A percentile compares a stretch with the other conserved stretches of the same genome.
These are phyloP conservation scores for Lyophyllum decastes DNA, from an alignment of 768 basidiomycete genomes.

Conservation along the genomic window DNA sequence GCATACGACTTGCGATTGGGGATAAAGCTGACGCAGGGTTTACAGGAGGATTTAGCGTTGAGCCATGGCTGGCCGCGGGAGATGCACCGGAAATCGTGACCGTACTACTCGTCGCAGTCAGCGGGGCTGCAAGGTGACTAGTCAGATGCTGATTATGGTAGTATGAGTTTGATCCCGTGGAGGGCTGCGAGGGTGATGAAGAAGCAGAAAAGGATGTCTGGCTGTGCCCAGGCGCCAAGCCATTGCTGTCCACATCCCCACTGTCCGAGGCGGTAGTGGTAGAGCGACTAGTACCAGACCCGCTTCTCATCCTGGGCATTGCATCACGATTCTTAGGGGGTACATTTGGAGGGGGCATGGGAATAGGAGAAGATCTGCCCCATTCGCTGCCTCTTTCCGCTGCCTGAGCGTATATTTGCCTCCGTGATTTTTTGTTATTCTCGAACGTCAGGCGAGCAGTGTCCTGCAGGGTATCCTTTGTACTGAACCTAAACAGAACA, in stretches of 20 bases:
- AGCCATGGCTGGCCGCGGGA: conserved; percentile 33
- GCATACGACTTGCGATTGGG: conserved; percentile 78
- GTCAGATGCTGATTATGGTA: conserved; percentile 31
- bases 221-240: conserved; percentile 40
- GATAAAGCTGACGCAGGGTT: conserved; percentile 57
- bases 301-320: conserved; percentile 68
- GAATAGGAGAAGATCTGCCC: conserved; percentile 41
- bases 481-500: conserved; percentile 55
- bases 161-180: conserved; percentile 45
- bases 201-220: conserved; percentile 60
- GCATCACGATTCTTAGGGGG: conserved; percentile 46
- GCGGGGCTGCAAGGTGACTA: conserved; percentile 28
- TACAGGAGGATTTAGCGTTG: conserved; percentile 33
- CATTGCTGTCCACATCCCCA: conserved; percentile 56
- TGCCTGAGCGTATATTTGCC: conserved; percentile 72
- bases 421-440: conserved; percentile 73
- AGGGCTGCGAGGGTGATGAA: conserved; percentile 63
- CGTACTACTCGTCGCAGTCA: conserved; percentile 31
- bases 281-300: conserved; percentile 72
- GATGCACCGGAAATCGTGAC: conserved; percentile 30
- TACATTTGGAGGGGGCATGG: conserved; percentile 43
- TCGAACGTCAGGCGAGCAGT: conserved; percentile 80
- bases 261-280: conserved; percentile 78
- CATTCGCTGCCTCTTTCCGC: conserved; percentile 68
- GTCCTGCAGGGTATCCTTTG: conserved; percentile 77